Percentiles rank a stretch among this genome's conserved stretches.
Evolutionary conservation across 2,329 filamentous ascomycete genomes (phyloP).

Genomic region (Colletotrichum navitas): DNA sequence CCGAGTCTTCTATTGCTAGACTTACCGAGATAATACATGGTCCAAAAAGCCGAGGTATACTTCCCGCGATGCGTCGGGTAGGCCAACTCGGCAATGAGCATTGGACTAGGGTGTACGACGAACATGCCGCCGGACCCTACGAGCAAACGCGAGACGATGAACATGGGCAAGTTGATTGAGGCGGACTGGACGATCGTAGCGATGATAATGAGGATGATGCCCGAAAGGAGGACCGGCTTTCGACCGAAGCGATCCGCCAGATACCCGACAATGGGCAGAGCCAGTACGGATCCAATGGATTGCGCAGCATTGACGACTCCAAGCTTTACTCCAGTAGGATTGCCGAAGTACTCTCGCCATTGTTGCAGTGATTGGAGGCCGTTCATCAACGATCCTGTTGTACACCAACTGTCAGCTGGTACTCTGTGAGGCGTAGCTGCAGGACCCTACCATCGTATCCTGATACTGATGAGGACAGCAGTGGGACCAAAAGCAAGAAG

Average conservation of each 20-base stretch:
- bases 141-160: conserved; percentile 50
- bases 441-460: conserved; percentile 32
- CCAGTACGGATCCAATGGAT: conserved; percentile 57
- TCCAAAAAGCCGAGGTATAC: conserved; percentile 52
- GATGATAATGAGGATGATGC: conserved; percentile 52
- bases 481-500: conserved; percentile 57
- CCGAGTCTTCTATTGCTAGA: background rate
- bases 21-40: conserved; percentile 48
- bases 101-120: conserved; percentile 53
- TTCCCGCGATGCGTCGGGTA: conserved; percentile 53
- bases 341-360: conserved; percentile 51
- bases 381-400: conserved; percentile 53
- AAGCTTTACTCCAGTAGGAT: conserved; percentile 48
- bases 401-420: background rate
- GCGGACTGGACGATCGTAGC: conserved; percentile 54
- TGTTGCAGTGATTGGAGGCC: conserved; percentile 54
- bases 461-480: conserved; percentile 35
- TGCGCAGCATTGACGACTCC: conserved; percentile 58
- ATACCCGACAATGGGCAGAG: conserved; percentile 56
- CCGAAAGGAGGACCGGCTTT: conserved; percentile 51
- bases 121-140: conserved; percentile 56
- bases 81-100: conserved; percentile 52
- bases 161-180: conserved; percentile 52
- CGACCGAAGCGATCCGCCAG: conserved; percentile 56
- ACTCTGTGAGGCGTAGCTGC: background rate